Percentiles rank a stretch among this genome's conserved stretches.
phyloP scores from a whole-genome alignment of 1,284 basidiomycete species.

The Phylloboletellus chloephorus region DNA sequence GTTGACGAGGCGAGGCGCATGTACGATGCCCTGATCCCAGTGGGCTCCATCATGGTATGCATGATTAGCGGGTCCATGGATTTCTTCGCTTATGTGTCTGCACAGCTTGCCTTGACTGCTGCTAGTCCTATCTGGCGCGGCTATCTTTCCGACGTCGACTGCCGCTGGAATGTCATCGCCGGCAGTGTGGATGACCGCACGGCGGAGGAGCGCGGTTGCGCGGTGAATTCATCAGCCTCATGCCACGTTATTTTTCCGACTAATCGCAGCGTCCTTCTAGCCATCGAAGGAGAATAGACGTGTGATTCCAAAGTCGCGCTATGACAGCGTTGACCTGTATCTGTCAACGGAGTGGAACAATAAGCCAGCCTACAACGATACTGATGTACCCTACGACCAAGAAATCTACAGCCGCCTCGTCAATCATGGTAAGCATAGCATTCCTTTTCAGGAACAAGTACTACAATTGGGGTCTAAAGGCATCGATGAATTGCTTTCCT shows the following conservation, averaged over 20 bases:
- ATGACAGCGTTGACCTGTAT: conserved; percentile 94
- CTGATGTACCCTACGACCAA: conserved; percentile 74
- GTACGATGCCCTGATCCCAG: conserved; percentile 92
- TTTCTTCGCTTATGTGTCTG: conserved; percentile 8
- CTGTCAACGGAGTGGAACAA: conserved; percentile 85
- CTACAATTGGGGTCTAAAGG: conserved; percentile 43
- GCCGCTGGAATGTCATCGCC: conserved; percentile 97
- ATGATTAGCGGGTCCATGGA: neutral
- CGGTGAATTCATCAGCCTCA: conserved; percentile 45
- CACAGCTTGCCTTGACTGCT: conserved; percentile 86
- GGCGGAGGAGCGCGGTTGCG: conserved; percentile 83
- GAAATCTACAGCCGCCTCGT: conserved; percentile 67
- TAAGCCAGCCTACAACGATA: conserved; percentile 92
- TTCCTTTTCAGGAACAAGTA: neutral
- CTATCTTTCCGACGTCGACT: conserved; percentile 94
- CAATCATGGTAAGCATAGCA: conserved; percentile 55
- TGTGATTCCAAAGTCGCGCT: conserved; percentile 91
- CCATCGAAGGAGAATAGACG: conserved; percentile 72
- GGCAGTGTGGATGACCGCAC: conserved; percentile 97
- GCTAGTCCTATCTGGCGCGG: conserved; percentile 94
- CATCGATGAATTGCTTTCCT: conserved; percentile 83
- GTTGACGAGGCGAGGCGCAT: conserved; percentile 86
- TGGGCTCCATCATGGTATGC: conserved; percentile 89
- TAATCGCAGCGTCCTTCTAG: conserved; percentile 36
- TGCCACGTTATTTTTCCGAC: conserved; percentile 3